Evolutionary conservation across 495 filamentous ascomycete species (phyloP).

Genomic region (Aspergillus baeticus): DNA sequence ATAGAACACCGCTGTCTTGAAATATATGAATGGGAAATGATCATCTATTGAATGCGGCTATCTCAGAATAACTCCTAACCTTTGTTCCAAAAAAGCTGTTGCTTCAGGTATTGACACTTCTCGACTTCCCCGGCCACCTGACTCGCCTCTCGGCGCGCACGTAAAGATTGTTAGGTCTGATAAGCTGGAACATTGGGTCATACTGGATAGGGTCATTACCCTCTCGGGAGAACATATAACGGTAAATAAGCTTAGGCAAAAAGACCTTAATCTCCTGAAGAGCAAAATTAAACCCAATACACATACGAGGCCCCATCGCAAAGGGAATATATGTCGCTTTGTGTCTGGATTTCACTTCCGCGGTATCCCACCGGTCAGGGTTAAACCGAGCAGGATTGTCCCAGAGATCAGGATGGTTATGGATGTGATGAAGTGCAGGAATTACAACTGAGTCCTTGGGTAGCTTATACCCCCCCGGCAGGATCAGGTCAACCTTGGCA

Average conservation of each 20-base stretch:
- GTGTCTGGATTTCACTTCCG: slow-evolving; percentile 44
- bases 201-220: slow-evolving; percentile 48
- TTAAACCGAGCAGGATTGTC: slow-evolving; percentile 51
- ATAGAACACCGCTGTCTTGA: too few relatives aligned
- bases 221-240: slow-evolving; percentile 49
- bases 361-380: slow-evolving; percentile 54
- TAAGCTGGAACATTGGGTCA: slow-evolving; percentile 56
- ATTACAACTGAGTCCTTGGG: slow-evolving; percentile 50
- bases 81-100: neutral
- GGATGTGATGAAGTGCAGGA: slow-evolving; percentile 47
- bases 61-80: too few relatives aligned
- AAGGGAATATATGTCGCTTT: slow-evolving; percentile 52
- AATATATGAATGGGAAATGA: too few relatives aligned
- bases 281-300: slow-evolving; percentile 61
- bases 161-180: slow-evolving; percentile 56
- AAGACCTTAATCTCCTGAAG: slow-evolving; percentile 53
- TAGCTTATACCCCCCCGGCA: slow-evolving; percentile 55
- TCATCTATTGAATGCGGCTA: too few relatives aligned
- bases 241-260: slow-evolving; percentile 49
- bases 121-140: slow-evolving; percentile 37
- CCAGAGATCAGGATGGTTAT: slow-evolving; percentile 53
- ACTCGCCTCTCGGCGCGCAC: slow-evolving; percentile 44
- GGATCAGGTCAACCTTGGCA: slow-evolving; percentile 46
- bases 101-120: neutral
- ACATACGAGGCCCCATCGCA: slow-evolving; percentile 46